Evolutionary conservation across 306 rosid species (phyloP).

Genomic region (Cajanus cajan): DNA sequence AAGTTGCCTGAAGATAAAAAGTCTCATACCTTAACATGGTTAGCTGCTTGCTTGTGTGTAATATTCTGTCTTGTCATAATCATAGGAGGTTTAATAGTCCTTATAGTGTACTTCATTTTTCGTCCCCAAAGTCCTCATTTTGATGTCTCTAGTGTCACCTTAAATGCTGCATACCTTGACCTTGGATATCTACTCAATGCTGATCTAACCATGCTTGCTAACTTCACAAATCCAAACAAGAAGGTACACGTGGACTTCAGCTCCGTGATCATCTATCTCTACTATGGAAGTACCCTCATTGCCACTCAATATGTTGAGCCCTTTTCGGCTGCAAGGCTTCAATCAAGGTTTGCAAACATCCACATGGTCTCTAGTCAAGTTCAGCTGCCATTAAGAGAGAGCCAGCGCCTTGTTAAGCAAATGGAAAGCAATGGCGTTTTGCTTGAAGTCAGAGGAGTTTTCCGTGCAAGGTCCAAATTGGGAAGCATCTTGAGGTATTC

Average conservation of each 20-base stretch:
- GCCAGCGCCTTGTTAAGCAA: slow-evolving; percentile 58
- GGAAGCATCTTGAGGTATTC: slow-evolving; percentile 72
- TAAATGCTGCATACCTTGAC: slow-evolving; percentile 92
- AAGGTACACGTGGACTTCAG: slow-evolving; percentile 79
- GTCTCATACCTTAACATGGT: slow-evolving; percentile 55
- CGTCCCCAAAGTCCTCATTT: slow-evolving; percentile 81
- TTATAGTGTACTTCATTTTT: slow-evolving; percentile 73
- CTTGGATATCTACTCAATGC: slow-evolving; percentile 87
- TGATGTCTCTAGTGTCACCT: slow-evolving; percentile 56
- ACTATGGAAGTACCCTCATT: slow-evolving; percentile 68
- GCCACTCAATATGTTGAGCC: slow-evolving; percentile 69
- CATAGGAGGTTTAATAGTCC: slow-evolving; percentile 71
- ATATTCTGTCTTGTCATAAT: slow-evolving; percentile 79
- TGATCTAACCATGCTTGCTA: slow-evolving; percentile 70
- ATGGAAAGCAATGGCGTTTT: slow-evolving; percentile 54
- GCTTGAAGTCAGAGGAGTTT: slow-evolving; percentile 56
- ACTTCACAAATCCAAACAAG: slow-evolving; percentile 91
- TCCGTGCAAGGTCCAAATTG: slow-evolving; percentile 67
- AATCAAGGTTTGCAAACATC: slow-evolving; percentile 52
- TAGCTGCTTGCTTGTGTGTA: slow-evolving; percentile 56
- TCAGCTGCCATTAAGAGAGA: slow-evolving; percentile 55
- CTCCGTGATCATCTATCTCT: slow-evolving; percentile 50
- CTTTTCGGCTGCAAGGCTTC: slow-evolving; percentile 58
- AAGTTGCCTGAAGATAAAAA: slow-evolving; percentile 22
- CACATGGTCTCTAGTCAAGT: slow-evolving; percentile 80